phyloP scores from a whole-genome alignment of 208 protist species.

The Phytomonas francai region DNA sequence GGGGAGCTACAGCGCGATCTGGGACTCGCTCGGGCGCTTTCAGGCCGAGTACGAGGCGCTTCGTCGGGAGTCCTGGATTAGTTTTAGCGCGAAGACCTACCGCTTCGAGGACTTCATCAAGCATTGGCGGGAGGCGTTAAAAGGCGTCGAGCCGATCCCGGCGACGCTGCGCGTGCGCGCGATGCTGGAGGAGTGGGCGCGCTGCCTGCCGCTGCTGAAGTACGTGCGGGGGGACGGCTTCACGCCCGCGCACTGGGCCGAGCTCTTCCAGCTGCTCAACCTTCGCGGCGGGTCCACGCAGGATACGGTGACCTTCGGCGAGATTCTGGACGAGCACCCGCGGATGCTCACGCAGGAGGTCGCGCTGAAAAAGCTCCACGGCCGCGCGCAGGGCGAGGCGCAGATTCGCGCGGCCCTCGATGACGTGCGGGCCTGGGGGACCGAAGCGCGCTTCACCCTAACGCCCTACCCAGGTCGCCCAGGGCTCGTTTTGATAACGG shows the following conservation, averaged over 20 bases:
- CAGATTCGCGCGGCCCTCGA: conserved; percentile 93
- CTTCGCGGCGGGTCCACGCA: conserved; percentile 64
- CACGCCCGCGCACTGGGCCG: conserved; percentile 92
- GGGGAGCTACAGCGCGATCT: conserved; percentile 75
- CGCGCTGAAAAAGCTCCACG: conserved; percentile 91
- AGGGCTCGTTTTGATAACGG: conserved; percentile 91
- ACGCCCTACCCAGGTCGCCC: conserved; percentile 61
- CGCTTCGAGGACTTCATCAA: conserved; percentile 94
- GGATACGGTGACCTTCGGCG: conserved; percentile 86
- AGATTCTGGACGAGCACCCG: conserved; percentile 82
- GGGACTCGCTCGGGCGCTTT: conserved; percentile 85
- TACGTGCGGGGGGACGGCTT: conserved; percentile 94
- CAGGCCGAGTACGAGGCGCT: conserved; percentile 75
- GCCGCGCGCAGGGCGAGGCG: conserved; percentile 93
- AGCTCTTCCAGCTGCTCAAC: conserved; percentile 87
- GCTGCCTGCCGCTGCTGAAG: conserved; percentile 85
- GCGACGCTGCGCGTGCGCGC: conserved; percentile 86
- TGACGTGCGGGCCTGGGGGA: conserved; percentile 92
- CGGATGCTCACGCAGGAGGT: conserved; percentile 65
- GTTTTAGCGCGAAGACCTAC: conserved; percentile 89
- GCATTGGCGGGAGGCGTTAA: conserved; percentile 88
- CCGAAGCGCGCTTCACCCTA: conserved; percentile 78
- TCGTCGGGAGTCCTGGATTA: conserved; percentile 88
- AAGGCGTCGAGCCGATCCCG: conserved; percentile 60
- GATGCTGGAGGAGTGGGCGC: conserved; percentile 79